Base-by-base conservation (phyloP, 179 eudicot species). In the Beta macrorhiza region DNA sequence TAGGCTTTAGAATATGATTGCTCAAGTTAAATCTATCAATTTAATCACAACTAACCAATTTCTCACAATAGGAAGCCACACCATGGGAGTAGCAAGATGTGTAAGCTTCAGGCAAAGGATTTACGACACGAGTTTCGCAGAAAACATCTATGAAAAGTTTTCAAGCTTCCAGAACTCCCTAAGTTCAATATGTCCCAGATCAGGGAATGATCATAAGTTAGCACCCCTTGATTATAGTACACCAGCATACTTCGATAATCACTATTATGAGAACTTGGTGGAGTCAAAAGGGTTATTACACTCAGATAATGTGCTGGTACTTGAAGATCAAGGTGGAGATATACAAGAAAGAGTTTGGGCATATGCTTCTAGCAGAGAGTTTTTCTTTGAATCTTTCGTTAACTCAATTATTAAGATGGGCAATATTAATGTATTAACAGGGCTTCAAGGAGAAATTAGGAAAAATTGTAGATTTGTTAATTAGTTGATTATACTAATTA, bases 321-420 rank as follows among this genome's bases (percentile, higher is more conserved):
- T 81, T 22, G 84, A 92, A 84, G 95, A 89, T 67, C 37, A 81
- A 67, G 86, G 85, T 44, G 90, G 91, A 29, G 90, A 88, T 6
- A 81, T 86, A 4, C 82, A 75, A 51, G 72, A 83, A 47, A 77
- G 80, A 58, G 97, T 93, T 9, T 92, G 93, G 93, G 86, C 83
- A 4, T 92, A 85, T 56, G 92, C 93, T 5, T 47, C 72, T 0
- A 64, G 86, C 45, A 81, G 83, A 51, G 57, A 87, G 5, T 71
- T 56, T 25, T 93, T 93, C 84, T 92, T 90, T 58, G 83, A 74
- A 8, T 86, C 95, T 3, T 93, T 92, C 80, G 86, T 81, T 1
- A 71, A 77, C 0, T 92, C 97, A 0, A 89, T 92, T 82, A 78
- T 90, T 59, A 93, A 90, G 87, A 93, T 93, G 96, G 97, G 97